Evolutionary conservation across 306 rosid genomes (phyloP), one percentile per base, ranked within the genome.

Genomic region (Benincasa hispida): DNA sequence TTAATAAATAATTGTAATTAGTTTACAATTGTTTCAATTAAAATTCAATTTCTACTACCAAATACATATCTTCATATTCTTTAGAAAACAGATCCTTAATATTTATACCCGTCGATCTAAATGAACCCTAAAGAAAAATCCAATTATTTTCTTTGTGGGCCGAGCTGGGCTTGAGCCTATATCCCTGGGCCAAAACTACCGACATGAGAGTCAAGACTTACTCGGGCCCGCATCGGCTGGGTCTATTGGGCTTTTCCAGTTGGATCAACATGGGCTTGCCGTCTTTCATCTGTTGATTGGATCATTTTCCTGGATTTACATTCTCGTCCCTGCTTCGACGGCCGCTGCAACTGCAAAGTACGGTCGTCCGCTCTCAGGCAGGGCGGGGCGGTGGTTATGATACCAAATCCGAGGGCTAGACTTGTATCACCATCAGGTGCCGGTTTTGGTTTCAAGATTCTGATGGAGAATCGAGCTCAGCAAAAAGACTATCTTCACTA

Each of bases 401-500:
- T 72, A 24, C 59, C 22, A 5, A 17, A 27, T 27, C 27, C 76
- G 17, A 48, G 58, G 27, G 59, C 58, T 9, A 48, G 41, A 47
- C 39, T 72, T 15, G 22, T 47, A 24, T 70, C 70, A 17, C 13
- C 70, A 19, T 63, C 76, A 70, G 39, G 39, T 25, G 58, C 58
- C 37, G 17, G 3, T 17, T 39, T 51, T 39, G 75, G 81, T 83
- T 73, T 19, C 18, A 65, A 35, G 28, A 10, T 19, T 58, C 41
- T 45, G 27, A 72, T 87, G 90, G 91, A 82, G 75, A 83, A 70
- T 21, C 84, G 17, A 15, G 61, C 72, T 51, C 77, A 73, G 56
- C 47, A 34, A 60, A 74, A 82, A 77, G 79, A 12, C n/a, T 78
- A 83, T 19, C 81, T 86, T 21, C 93, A 88, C 67, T 93, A 93